A percentile compares a stretch with the other conserved stretches of the same genome.
phyloP scores from a whole-genome alignment of 2,329 filamentous ascomycete genomes.

The Alternaria atra region DNA sequence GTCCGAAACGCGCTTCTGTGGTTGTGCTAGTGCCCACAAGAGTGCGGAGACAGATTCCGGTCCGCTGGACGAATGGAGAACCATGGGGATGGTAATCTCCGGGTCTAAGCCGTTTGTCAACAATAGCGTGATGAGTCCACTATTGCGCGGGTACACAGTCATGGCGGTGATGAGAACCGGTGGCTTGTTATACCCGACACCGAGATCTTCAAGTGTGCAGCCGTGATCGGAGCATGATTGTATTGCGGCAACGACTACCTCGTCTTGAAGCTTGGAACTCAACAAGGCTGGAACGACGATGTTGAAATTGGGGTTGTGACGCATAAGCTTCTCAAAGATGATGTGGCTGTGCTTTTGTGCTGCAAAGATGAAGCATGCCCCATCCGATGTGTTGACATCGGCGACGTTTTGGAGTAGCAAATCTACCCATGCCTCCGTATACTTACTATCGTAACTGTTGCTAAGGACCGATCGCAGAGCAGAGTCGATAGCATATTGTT shows the following conservation, averaged over 20 bases:
- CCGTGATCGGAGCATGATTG: conserved; percentile 65
- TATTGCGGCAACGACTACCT: conserved; percentile 54
- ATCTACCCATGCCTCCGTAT: conserved; percentile 28
- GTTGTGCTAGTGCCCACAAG: conserved; percentile 69
- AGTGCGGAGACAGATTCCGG: conserved; percentile 66
- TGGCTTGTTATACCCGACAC: conserved; percentile 20
- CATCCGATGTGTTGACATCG: conserved; percentile 44
- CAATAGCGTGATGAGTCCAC: conserved; percentile 29
- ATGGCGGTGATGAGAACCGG: conserved; percentile 39
- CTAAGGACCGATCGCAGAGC: conserved; percentile 34
- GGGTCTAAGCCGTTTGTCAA: conserved; percentile 41
- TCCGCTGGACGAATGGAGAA: conserved; percentile 60
- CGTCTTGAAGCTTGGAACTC: conserved; percentile 60
- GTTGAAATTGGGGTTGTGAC: conserved; percentile 59
- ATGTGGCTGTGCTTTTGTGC: conserved; percentile 30
- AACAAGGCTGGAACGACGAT: conserved; percentile 68
- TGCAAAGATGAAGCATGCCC: conserved; percentile 43
- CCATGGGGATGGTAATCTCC: conserved; percentile 55
- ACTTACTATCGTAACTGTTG: conserved; percentile 12
- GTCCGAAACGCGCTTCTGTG: conserved; percentile 70
- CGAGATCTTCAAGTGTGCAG: conserved; percentile 34
- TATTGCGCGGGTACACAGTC: conserved; percentile 36
- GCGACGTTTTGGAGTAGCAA: conserved; percentile 39
- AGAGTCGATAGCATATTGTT: conserved; percentile 40
- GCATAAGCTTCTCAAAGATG: conserved; percentile 40